Conservation (phyloP, 108 stramenopile genomes). For the Aurantiochytrium sp. region DNA sequence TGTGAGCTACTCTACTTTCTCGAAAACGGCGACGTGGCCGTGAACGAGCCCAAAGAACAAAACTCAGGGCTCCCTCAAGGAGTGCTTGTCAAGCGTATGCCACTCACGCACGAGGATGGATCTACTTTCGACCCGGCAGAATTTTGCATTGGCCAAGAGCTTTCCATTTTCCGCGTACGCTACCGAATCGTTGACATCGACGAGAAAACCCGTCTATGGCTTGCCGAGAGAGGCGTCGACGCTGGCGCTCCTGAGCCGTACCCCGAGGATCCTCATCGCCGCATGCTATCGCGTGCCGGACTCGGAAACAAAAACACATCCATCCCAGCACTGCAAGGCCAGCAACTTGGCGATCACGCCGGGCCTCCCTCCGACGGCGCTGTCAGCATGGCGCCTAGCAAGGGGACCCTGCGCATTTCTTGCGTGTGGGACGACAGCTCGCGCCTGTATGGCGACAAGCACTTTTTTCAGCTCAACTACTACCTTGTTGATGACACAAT, state of each 20-base stretch:
- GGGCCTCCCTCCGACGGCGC: no score
- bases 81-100: slow-evolving; percentile 39
- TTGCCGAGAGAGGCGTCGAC: slow-evolving; percentile 15
- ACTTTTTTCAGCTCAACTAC: slow-evolving; percentile 63
- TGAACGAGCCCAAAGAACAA: slow-evolving; percentile 20
- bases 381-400: background rate
- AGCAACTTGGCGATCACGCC: no score
- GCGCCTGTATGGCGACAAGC: slow-evolving; percentile 64
- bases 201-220: slow-evolving; percentile 8
- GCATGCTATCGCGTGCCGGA: background rate
- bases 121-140: slow-evolving; percentile 34
- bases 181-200: slow-evolving; percentile 20
- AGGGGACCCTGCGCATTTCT: slow-evolving; percentile 54
- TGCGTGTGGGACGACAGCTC: slow-evolving; percentile 68
- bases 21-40: slow-evolving; percentile 32
- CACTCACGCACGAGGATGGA: slow-evolving; percentile 23
- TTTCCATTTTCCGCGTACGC: slow-evolving; percentile 43
- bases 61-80: slow-evolving; percentile 64
- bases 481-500: slow-evolving; percentile 66
- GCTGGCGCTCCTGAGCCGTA: slow-evolving; percentile 31
- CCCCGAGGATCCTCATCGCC: slow-evolving; percentile 46
- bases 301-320: background rate
- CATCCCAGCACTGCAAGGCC: background rate
- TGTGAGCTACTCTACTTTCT: slow-evolving; percentile 25
- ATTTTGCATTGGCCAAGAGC: slow-evolving; percentile 43